Evolutionary conservation across 148 eudicot species (phyloP).

Genomic region (Rhododendron williamsianum): DNA sequence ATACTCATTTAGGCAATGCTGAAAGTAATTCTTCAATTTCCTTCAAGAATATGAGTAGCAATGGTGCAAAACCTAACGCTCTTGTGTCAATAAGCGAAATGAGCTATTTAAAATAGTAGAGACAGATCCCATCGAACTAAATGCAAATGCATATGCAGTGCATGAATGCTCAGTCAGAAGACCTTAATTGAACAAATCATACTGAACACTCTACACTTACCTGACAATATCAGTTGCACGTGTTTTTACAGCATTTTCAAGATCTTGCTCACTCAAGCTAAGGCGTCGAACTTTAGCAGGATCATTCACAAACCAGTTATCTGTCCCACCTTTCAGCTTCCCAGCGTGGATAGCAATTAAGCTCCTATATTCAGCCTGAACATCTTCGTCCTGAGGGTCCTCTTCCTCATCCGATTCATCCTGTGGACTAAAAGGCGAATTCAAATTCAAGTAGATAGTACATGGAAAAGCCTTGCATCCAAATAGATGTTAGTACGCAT

Average conservation of each 20-base stretch:
- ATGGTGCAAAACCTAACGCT: background rate
- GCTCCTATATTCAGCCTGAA: conserved; percentile 34
- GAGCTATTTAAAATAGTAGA: background rate
- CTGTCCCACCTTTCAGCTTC: conserved; percentile 35
- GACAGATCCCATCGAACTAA: background rate
- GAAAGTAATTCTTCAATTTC: background rate
- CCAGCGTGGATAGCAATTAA: conserved; percentile 53
- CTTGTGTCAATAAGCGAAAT: background rate
- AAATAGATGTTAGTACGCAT: background rate
- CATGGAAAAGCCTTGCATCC: background rate
- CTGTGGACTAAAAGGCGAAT: conserved; percentile 17
- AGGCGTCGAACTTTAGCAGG: conserved; percentile 37
- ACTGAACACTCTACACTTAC: conserved; percentile 17
- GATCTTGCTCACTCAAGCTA: conserved; percentile 53
- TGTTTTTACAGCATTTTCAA: conserved; percentile 25
- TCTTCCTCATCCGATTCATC: conserved; percentile 21
- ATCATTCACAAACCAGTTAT: conserved; percentile 17
- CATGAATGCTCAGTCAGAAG: background rate
- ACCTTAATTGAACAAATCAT: background rate
- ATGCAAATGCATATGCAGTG: background rate
- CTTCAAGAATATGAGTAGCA: background rate
- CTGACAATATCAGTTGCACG: conserved; percentile 39
- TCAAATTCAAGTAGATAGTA: background rate
- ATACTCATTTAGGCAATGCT: background rate
- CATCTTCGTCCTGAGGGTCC: conserved; percentile 20